These are phyloP conservation scores for Moniliophthora roreri DNA, from an alignment of 1,284 basidiomycete species.

Conservation along the genomic window DNA sequence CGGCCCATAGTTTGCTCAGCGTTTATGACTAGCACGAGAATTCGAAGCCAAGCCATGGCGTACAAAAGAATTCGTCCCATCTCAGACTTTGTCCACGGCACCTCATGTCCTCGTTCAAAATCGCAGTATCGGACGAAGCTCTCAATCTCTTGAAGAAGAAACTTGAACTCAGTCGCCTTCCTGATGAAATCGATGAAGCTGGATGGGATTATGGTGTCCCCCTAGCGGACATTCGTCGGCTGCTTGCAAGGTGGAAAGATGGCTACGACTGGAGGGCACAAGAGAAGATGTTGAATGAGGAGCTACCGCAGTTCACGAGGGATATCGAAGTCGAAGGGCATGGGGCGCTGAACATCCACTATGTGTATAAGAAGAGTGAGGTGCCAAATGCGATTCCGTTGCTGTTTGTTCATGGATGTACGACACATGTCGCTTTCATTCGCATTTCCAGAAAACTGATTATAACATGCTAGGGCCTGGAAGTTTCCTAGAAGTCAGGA, in stretches of 20 bases:
- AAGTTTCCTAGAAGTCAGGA: too few relatives aligned
- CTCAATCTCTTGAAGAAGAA: too few relatives aligned
- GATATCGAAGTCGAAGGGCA: too few relatives aligned
- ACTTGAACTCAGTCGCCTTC: background rate
- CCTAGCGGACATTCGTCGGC: background rate
- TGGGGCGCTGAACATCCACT: too few relatives aligned
- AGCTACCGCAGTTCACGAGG: background rate
- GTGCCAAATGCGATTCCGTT: background rate
- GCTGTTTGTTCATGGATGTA: background rate
- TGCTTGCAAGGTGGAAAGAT: background rate
- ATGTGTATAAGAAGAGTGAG: too few relatives aligned
- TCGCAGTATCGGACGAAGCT: background rate
- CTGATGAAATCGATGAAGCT: background rate
- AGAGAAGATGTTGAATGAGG: background rate
- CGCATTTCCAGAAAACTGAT: background rate
- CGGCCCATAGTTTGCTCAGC: too few relatives aligned
- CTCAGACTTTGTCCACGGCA: background rate
- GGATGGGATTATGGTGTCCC: background rate
- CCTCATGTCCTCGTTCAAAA: background rate
- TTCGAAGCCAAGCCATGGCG: too few relatives aligned
- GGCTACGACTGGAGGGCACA: background rate
- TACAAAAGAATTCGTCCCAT: too few relatives aligned
- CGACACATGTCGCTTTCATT: too few relatives aligned
- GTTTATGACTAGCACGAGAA: too few relatives aligned
- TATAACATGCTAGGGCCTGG: too few relatives aligned